Base-by-base conservation (phyloP, 805 yeast genomes). In the Candida ipomoeae region DNA sequence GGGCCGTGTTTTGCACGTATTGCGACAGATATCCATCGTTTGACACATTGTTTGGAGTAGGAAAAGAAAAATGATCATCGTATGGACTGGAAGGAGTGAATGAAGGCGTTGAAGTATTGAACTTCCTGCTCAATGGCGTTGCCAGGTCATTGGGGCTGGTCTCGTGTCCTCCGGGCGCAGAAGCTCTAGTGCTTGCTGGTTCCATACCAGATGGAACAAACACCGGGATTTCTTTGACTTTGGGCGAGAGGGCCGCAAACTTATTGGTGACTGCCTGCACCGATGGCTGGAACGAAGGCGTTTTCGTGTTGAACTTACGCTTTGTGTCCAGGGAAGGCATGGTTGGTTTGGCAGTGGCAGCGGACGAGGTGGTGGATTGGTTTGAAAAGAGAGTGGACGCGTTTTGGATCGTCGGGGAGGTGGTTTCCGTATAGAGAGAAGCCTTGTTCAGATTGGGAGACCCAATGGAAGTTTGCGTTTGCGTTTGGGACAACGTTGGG, bases 221-320 rank as follows among this genome's bases (percentile, higher is more conserved):
- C 1, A 75, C 62, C 1, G 82, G 80, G 15, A 77, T 70, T 17
- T 71, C 77, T 49, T 71, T 71, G 37, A 79, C 54, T 46, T 74
- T 74, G 2, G 84, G 83, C 13, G 83, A 78, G 53, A 75, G 62
- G n/a, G 64, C 62, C 1, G 80, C 61, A 55, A 77, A 75, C 55
- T 77, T 78, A 46, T 62, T 62, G 18, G 70, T 55, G 34, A 66
- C 47, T 10, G 44, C 51, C 45, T 46, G 65, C 3, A 66, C 66
- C 32, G 71, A 64, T 3, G 80, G 75, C 48, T 75, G 75, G 57
- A 74, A 74, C 13, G 73, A 69, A 42, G 79, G 76, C 1, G 75
- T 70, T 51, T 70, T 73, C 51, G 68, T 53, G 56, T 73, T 72
- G 62, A 69, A 72, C 50, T 63, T 67, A 38, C 69, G 59, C 40